Base-by-base conservation (phyloP, 2,329 filamentous ascomycete species). In the Fusarium transvaalense region DNA sequence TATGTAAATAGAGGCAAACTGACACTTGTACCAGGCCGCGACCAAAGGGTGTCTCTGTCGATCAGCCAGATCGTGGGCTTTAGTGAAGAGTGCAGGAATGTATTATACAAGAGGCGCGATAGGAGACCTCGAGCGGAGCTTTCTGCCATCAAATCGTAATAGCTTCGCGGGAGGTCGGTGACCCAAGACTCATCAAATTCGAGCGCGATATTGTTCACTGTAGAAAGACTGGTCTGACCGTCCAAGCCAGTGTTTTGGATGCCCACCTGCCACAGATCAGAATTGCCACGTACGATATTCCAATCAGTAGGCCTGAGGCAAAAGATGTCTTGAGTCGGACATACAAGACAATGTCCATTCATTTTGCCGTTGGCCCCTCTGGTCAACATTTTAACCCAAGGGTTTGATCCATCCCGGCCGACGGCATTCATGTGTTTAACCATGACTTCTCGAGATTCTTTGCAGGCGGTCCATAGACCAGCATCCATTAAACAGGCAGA, bases 381-480 rank as follows among this genome's bases (percentile, higher is more conserved):
- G 2, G 35, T 13, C 15, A 17, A 2, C 14, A 47, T n/a, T 8
- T 6, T 32, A 2, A 4, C 7, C 29, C 12, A n/a, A 3, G 23
- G 6, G 5, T n/a, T 10, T 0, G 0, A 1, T 1, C 12, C 3
- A 12, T 42, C 29, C 9, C 21, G 19, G 0, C 9, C 4, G 12
- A 13, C 19, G 6, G 29, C 19, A 9, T 6, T 4, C 14, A 8
- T 17, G n/a, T 41, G n/a, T 9, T 27, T 19, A 8, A 14, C 15
- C 1, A 57, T n/a, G 7, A 61, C 34, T 0, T n/a, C 29, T 10
- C 54, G 34, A 0, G 63, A 65, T 38, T 64, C 63, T 13, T n/a
- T 29, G 23, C 61, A 66, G 34, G 48, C 43, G 1, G 2, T 46
- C 62, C 62, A 64, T 15, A 66, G 27, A 15, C 61, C 56, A 12